These are phyloP conservation scores for Apiospora kogelbergensis DNA, from an alignment of 2,329 filamentous ascomycete genomes.

Conservation along the genomic window DNA sequence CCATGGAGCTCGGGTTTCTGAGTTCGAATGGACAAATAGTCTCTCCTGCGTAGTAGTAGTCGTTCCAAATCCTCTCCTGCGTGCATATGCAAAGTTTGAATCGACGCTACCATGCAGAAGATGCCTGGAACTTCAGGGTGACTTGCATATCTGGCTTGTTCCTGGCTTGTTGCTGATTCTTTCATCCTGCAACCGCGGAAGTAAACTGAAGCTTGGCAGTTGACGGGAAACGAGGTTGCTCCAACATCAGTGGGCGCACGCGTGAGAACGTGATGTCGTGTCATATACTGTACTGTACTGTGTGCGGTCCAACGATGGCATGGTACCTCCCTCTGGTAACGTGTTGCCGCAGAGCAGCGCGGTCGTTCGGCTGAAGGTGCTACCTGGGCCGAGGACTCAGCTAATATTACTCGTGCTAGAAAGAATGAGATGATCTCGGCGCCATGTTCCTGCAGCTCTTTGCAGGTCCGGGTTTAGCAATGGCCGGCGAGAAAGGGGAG, in stretches of 20 bases:
- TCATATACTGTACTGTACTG: not conserved
- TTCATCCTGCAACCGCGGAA: not conserved
- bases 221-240: not conserved
- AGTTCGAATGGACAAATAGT: not conserved
- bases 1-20: not conserved
- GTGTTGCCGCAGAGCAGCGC: constrained; percentile 1
- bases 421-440: constrained; percentile 6
- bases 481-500: not conserved
- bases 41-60: not conserved
- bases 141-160: constrained; percentile 5
- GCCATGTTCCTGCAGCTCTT: constrained; percentile 11
- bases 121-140: not conserved
- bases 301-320: constrained; percentile 9
- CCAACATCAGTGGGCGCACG: constrained; percentile 6
- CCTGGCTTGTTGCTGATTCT: not conserved
- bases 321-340: not conserved
- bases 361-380: constrained; percentile 9
- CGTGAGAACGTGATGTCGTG: not conserved
- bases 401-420: not conserved
- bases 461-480: constrained; percentile 1
- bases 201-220: constrained; percentile 1
- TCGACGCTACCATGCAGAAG: not conserved
- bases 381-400: not conserved
- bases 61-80: not conserved
- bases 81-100: constrained; percentile 1